Evolutionary conservation across 2,329 filamentous ascomycete genomes (phyloP), one percentile per base, ranked within the genome.

Genomic region (Paraphaeosphaeria sporulosa): DNA sequence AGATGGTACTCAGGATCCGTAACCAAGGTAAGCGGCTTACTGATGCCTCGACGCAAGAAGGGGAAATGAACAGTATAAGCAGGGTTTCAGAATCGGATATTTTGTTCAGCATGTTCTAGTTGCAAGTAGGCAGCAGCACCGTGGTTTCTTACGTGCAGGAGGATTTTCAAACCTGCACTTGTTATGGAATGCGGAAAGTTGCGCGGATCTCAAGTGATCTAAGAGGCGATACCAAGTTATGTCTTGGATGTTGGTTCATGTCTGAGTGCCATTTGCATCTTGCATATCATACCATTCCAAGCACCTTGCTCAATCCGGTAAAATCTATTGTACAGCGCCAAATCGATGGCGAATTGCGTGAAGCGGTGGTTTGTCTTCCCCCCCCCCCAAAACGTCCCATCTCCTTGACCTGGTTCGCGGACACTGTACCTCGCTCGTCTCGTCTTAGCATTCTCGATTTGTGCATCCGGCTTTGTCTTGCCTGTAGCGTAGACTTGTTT

Each of bases 311-410:
- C 53, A 30, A n/a, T 25, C 21, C 54, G 25, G 6, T 30, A 27
- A 27, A 40, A 46, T 3, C 46, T 46, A 21, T 57, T 57, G 47
- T 57, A 57, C 55, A 57, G 10, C 51, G 19, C 30, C 46, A 44
- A 44, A 13, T 21, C n/a, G 17, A 44, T 51, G 21, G 32, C 30
- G 17, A 27, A 25, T 52, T 21, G 34, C 50, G 19, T 54, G 46
- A 49, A 46, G 30, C 42, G 25, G 53, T 21, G 44, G 51, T 27
- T 49, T 12, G 56, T 36, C 34, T 27, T 25, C 27, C 23, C 19
- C 6, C 19, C 21, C 42, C 3, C 10, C 19, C 13, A 4, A n/a
- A n/a, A 6, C 40, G n/a, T 10, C 40, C 17, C 5, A 21, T 19
- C n/a, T 19, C 42, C 10, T 21, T 21, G 42, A 48, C 17, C 42